These are phyloP conservation scores for Nemania sp. DNA, from an alignment of 2,329 filamentous ascomycete genomes.

Conservation along the genomic window DNA sequence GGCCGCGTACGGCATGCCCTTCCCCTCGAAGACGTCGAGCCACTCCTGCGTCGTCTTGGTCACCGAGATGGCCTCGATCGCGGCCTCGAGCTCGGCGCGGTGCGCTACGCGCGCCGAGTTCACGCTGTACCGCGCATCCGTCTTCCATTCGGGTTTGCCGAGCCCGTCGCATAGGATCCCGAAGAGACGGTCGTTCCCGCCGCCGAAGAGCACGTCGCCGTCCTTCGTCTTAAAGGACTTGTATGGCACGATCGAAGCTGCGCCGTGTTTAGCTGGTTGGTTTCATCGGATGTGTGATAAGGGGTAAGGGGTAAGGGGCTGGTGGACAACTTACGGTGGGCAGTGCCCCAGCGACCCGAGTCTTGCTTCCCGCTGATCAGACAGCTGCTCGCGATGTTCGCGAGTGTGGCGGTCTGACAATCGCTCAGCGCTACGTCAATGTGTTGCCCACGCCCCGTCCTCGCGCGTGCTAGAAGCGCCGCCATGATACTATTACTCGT, in stretches of 20 bases:
- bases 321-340: conserved; percentile 76
- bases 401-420: conserved; percentile 91
- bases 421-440: conserved; percentile 93
- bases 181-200: conserved; percentile 79
- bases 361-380: conserved; percentile 90
- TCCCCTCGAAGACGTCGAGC: conserved; percentile 88
- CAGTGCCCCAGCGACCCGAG: conserved; percentile 92
- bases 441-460: conserved; percentile 85
- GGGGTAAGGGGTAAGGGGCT: neutral
- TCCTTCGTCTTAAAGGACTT: conserved; percentile 82
- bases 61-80: conserved; percentile 81
- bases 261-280: conserved; percentile 21
- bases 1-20: conserved; percentile 92
- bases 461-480: conserved; percentile 80
- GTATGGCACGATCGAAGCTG: conserved; percentile 97
- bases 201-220: conserved; percentile 76
- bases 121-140: conserved; percentile 68
- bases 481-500: conserved; percentile 97
- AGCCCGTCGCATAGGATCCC: conserved; percentile 72
- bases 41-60: conserved; percentile 88
- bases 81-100: conserved; percentile 78
- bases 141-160: conserved; percentile 69
- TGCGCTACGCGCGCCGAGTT: conserved; percentile 76
- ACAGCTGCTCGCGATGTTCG: conserved; percentile 95
- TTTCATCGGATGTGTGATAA: too few relatives aligned